Evolutionary conservation across 768 basidiomycete species (phyloP), one percentile per base, ranked within the genome.

Genomic region (Clitopilus passeckerianus): DNA sequence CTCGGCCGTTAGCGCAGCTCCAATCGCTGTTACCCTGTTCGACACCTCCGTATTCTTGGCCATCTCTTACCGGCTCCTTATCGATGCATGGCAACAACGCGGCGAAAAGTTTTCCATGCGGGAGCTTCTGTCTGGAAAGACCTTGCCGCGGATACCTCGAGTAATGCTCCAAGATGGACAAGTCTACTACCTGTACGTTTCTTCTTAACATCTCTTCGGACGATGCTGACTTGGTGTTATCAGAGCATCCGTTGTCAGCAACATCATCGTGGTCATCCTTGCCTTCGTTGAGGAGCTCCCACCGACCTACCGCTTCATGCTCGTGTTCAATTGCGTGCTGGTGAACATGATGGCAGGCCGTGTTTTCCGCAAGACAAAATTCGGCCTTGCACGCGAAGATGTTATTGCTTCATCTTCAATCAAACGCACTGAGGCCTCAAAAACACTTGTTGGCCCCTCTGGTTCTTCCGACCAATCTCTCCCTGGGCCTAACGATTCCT

Each of bases 11-110:
- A 60, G 58, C 6, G 61, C 65, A 14, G 58, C 68, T 9, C 62
- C 59, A 0, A 65, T 72, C 52, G 57, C 61, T 2, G 57, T 64
- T 1, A 56, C 69, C 1, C 59, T 73, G 16, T 60, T 68, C 41
- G 73, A 75, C 56, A 73, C 70, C 0, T 54, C 63, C 43, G 68
- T 74, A 9, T 74, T 73, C 56, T 33, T 71, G 33, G 67, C 71
- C 16, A 71, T 74, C 5, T 70, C 74, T 6, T 69, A 64, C 61
- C 62, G 65, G 4, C 60, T 76, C 7, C 24, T 61, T 15, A 34
- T 46, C 18, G 61, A 61, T 30, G 55, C 68, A 7, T 54, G 56
- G 9, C 24, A 37, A 5, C 53, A 60, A 2, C 7, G 14, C 3
- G 53, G 15, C 24, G 46, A 63, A 7, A 57, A 59, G n/a, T 57